Percentiles rank a stretch among this genome's conserved stretches.
Evolutionary conservation across 768 basidiomycete species (phyloP).

Genomic region (Lactarius hatsudake): DNA sequence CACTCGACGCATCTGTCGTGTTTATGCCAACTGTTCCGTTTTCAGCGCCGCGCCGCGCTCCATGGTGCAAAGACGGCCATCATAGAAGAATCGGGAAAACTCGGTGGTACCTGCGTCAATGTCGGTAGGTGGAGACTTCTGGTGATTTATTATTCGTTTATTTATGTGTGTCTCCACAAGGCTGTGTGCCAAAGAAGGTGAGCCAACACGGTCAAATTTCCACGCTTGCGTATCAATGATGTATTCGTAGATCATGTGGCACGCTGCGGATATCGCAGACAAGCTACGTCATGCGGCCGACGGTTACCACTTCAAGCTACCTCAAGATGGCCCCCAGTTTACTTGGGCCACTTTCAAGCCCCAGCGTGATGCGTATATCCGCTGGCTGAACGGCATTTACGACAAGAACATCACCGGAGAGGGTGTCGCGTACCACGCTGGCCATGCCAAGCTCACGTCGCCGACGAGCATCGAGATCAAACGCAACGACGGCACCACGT

Average conservation of each 20-base stretch:
- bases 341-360: constrained; percentile 90
- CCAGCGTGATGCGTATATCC: constrained; percentile 95
- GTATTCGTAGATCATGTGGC: constrained; percentile 87
- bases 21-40: not conserved
- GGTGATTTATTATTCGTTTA: not conserved
- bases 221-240: not conserved
- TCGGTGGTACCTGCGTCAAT: constrained; percentile 98
- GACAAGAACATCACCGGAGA: constrained; percentile 86
- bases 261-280: constrained; percentile 87
- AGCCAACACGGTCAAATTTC: constrained; percentile 17
- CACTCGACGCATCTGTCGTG: not conserved
- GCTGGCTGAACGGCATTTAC: constrained; percentile 85
- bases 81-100: constrained; percentile 67
- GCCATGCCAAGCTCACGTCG: constrained; percentile 70
- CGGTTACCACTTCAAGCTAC: constrained; percentile 64
- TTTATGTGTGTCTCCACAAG: constrained; percentile 37
- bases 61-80: constrained; percentile 94
- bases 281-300: constrained; percentile 70
- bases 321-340: constrained; percentile 52
- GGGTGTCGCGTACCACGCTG: constrained; percentile 81
- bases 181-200: constrained; percentile 97
- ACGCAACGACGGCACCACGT: constrained; percentile 60
- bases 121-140: constrained; percentile 61
- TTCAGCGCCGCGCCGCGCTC: constrained; percentile 81
- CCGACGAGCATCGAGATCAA: constrained; percentile 71